Evolutionary conservation across 352 stramenopile species (phyloP), one percentile per base, ranked within the genome.

Genomic region (Phytophthora uliginosa): DNA sequence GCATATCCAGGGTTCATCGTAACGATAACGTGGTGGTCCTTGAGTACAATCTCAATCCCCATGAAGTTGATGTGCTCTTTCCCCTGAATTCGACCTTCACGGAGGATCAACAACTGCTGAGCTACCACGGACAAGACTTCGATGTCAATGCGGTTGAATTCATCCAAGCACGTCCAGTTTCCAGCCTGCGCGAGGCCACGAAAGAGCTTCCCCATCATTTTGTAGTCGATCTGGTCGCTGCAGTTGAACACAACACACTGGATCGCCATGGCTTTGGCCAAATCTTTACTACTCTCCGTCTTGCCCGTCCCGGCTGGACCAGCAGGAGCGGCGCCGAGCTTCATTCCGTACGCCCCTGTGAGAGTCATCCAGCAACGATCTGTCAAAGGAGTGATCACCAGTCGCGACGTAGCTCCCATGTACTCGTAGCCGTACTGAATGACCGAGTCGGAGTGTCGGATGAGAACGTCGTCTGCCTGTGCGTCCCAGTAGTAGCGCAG

Each of bases 1-100:
- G 97, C 97, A 65, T 99, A 99, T 0, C 97, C 97, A 22, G 97
- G 97, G 71, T 99, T 99, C 96, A 99, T 99, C 24, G 97, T 99
- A 70, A 99, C 98, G 76, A 98, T 99, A 64, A 99, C 97, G 58
- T 98, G 97, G 68, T 98, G 98, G 47, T 98, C 98, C 42, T 98
- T 98, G 4, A 99, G 82, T 26, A 93, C 81, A 67, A 99, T 98
- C 48, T 97, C 95, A 42, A 98, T 98, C 17, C 95, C 97, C 91
- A 99, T 98, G 67, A 99, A 99, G 76, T 98, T 98, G 76, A 99
- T 88, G 58, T 95, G 85, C 40, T 95, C 89, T 48, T 96, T 96
- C 55, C 81, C 74, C 73, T 97, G 84, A n/a, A 96, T 74, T 53
- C 88, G 83, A 1, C 78, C 89, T 74, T 97, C 88, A 22, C 86